Percentiles rank a stretch among this genome's conserved stretches.
Conservation (phyloP, 441 rosid genomes). For the Bocquillonia castaneifolia region DNA sequence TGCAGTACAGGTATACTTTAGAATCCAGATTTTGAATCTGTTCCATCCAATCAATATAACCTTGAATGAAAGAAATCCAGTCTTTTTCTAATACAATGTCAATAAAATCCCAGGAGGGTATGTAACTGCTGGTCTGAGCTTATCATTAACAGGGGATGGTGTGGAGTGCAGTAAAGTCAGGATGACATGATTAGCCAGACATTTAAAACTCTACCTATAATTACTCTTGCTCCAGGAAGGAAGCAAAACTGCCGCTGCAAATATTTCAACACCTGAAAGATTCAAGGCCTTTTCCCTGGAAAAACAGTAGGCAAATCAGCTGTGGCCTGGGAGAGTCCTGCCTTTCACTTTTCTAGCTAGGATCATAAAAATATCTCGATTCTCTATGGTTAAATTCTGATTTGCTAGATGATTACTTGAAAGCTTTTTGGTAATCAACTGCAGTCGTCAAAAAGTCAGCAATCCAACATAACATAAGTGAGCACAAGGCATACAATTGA, state of each 20-base stretch:
- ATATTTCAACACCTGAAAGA: background rate
- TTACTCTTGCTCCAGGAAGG: background rate
- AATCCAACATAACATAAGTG: no score
- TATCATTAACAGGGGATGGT: background rate
- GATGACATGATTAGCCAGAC: background rate
- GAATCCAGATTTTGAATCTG: conserved; percentile 9
- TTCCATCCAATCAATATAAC: background rate
- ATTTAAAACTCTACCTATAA: background rate
- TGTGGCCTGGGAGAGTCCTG: background rate
- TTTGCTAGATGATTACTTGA: no score
- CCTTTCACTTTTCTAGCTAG: background rate
- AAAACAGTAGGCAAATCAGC: background rate
- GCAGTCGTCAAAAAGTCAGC: no score
- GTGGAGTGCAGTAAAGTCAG: background rate
- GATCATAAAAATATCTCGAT: background rate
- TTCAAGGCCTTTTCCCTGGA: background rate
- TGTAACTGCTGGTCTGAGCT: background rate
- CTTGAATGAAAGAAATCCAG: background rate
- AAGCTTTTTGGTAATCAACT: no score
- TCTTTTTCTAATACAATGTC: background rate
- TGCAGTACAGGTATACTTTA: background rate
- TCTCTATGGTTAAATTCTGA: no score
- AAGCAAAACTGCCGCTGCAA: background rate
- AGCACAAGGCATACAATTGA: no score
- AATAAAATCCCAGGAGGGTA: background rate